A percentile compares a stretch with the other conserved stretches of the same genome.
Conservation (phyloP, 2,329 filamentous ascomycete species). For the Xylariaceae sp. region DNA sequence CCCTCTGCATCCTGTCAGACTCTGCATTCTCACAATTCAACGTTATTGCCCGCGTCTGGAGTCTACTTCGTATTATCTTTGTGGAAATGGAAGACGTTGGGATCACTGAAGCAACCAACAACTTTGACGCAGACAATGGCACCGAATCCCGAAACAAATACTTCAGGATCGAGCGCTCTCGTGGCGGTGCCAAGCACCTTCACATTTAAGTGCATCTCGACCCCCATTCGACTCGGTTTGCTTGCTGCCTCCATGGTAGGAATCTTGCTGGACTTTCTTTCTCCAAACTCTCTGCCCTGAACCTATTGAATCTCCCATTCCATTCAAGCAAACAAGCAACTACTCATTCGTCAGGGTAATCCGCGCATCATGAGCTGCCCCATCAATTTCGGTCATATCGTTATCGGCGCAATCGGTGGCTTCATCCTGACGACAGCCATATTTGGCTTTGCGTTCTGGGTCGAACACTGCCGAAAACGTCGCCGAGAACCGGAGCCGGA, state of each 20-base stretch:
- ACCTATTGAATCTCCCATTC: neutral
- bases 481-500: neutral
- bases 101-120: neutral
- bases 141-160: neutral
- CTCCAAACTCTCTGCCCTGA: neutral
- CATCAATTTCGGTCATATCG: neutral
- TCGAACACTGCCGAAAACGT: neutral
- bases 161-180: neutral
- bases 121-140: neutral
- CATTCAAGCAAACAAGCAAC: neutral
- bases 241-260: neutral
- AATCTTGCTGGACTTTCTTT: neutral
- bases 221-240: neutral
- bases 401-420: neutral
- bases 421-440: neutral
- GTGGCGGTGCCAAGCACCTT: neutral
- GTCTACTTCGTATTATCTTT: neutral
- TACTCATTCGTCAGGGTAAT: neutral
- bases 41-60: neutral
- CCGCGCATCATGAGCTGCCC: neutral
- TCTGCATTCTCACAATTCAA: neutral
- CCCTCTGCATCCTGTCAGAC: neutral
- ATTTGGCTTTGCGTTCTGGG: neutral
- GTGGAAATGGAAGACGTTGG: no score
- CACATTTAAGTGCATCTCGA: neutral